Base-by-base conservation (phyloP, 176 grass and related monocot genomes). In the Aegilops bicornis region DNA sequence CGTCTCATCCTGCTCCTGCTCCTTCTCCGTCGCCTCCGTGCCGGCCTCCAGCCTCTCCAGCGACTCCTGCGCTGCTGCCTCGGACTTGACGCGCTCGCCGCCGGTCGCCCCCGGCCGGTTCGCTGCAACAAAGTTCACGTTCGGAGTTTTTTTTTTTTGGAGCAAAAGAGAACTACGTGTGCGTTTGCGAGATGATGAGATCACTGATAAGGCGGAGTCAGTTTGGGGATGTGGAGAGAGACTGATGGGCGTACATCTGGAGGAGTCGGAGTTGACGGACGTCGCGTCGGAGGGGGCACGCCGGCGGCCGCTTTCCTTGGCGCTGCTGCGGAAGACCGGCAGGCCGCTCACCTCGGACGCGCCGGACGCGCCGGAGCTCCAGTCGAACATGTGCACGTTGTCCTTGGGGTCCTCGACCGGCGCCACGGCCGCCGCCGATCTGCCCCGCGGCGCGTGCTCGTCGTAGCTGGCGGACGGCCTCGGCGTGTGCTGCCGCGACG, bases 321-420 rank as follows among this genome's bases (percentile, higher is more conserved):
- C 84, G 72, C 77, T 63, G 35, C 82, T 59, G 37, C 85, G 89
- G 64, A 98, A 94, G 60, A 94, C 88, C 23, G 86, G 93, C 77
- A 98, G 76, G 10, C 91, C 93, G 37, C 79, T 88, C 0, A 94
- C 79, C 56, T 98, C 96, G 14, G 94, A 94, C 45, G 87, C 35
- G 5, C 86, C 84, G 48, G 90, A 92, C 4, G 78, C 83, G 25
- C 83, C 93, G 47, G 97, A 94, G 80, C 87, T 90, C 97, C 92
- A 96, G 31, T 92, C 89, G 63, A 96, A 90, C 90, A 88, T 81
- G 86, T 92, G 95, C 65, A 77, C 33, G 27, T 20, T 50, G 82
- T 94, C 93, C 56, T 59, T 95, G 30, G 82, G 20, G 59, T 94
- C 93, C 2, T 91, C 56, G 59, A 83, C 68, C 15, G 86, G 64